Base-by-base conservation (phyloP, 75 land plant genomes). In the Pinus albicaulis region DNA sequence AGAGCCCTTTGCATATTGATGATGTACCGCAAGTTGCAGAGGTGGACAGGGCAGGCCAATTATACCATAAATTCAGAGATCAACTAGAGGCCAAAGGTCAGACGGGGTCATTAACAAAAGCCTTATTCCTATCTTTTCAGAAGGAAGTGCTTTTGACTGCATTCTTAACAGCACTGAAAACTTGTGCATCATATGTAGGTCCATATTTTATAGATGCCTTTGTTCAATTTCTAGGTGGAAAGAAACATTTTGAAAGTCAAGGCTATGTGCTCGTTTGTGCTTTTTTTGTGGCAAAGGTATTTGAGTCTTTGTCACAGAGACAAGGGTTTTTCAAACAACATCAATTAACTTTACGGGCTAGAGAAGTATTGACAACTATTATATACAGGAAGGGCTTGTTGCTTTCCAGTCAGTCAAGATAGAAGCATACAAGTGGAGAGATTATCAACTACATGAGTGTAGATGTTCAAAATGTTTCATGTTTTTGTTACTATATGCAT, bases 21-120 rank as follows among this genome's bases (percentile, higher is more conserved):
- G 93, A 95, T 75, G 76, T 95, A 70, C 98, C 98, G 26, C 81
- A 83, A 41, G 82, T 94, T 12, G 90, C 82, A 56, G 23, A 20
- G 10, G 28, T 26, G 0, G 89, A 95, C 60, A 80, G 80, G 59
- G 90, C 88, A 20, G 76, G 26, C 14, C 76, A 77, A 26, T 70
- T 74, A 23, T 89, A 73, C 60, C 79, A 85, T 17, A 71, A 53
- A 36, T 84, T 92, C 56, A 83, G 78, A 56, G 57, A 57, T 57
- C 75, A 78, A 60, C 78, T 92, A 52, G 82, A 89, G 57, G 34
- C 58, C 5, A 31, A 58, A 58, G 57, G 84, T 2, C 72, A 75
- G 11, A 44, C 81, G 3, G 25, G 77, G 19, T 70, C 76, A 34
- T 74, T 92, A 77, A 79, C 69, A 41, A 85, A 85, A 55, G 62